These are phyloP conservation scores for Diplodia mutila DNA, from an alignment of 2,329 filamentous ascomycete genomes.

Conservation along the genomic window DNA sequence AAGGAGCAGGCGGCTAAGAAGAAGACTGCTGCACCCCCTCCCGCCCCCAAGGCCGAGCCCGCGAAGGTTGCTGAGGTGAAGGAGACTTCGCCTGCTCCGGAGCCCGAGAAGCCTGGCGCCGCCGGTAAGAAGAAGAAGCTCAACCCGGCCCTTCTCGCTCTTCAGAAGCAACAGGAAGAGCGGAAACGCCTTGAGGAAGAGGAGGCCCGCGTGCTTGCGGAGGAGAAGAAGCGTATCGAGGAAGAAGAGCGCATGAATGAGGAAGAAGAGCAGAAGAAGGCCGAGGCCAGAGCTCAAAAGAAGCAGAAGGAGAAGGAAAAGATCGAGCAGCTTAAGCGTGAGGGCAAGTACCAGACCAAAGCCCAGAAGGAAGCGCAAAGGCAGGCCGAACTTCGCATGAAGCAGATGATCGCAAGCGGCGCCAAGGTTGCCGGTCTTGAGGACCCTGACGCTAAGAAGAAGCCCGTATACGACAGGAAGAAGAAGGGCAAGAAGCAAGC, in stretches of 20 bases:
- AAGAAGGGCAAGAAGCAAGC: constrained; percentile 68
- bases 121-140: constrained; percentile 89
- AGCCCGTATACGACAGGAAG: constrained; percentile 71
- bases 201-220: constrained; percentile 59
- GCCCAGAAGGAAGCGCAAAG: constrained; percentile 83
- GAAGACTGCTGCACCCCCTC: constrained; percentile 59
- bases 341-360: constrained; percentile 84
- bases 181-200: constrained; percentile 69
- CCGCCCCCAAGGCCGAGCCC: constrained; percentile 48
- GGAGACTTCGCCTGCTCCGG: constrained; percentile 37
- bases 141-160: constrained; percentile 69
- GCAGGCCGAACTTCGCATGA: constrained; percentile 75
- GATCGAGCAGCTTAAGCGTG: constrained; percentile 84
- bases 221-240: constrained; percentile 67
- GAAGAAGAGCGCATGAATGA: constrained; percentile 66
- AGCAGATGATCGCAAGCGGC: constrained; percentile 82
- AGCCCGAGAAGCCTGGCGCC: constrained; percentile 38
- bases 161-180: constrained; percentile 85
- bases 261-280: constrained; percentile 70
- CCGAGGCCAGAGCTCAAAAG: constrained; percentile 75
- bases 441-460: constrained; percentile 73
- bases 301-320: constrained; percentile 87
- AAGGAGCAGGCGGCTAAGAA: constrained; percentile 78
- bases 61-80: constrained; percentile 50
- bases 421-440: constrained; percentile 63